Percentiles rank a stretch among this genome's conserved stretches.
Conservation (phyloP, 495 filamentous ascomycete genomes). For the Penicillium coprophilum region DNA sequence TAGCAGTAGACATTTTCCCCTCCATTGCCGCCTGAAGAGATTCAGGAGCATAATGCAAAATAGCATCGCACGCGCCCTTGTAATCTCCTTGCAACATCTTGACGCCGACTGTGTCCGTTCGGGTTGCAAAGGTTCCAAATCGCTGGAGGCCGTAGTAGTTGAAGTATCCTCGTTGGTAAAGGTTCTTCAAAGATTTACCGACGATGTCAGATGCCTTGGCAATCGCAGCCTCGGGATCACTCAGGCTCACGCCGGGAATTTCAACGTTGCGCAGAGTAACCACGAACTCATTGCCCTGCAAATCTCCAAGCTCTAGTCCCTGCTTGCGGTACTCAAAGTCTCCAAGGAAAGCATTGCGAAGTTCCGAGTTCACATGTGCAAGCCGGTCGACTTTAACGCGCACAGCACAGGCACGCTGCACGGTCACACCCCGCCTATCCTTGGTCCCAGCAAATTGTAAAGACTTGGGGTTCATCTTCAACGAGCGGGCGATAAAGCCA, state of each 20-base stretch:
- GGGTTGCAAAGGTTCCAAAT: conserved; percentile 79
- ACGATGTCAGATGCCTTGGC: conserved; percentile 55
- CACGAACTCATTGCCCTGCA: conserved; percentile 85
- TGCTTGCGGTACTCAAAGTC: conserved; percentile 70
- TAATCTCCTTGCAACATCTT: conserved; percentile 80
- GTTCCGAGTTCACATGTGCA: conserved; percentile 56
- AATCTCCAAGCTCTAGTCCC: conserved; percentile 76
- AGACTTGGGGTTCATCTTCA: conserved; percentile 64
- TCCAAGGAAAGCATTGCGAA: conserved; percentile 67
- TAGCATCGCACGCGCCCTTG: conserved; percentile 69
- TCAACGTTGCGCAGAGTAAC: conserved; percentile 84
- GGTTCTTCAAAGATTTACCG: conserved; percentile 49
- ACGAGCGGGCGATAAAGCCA: conserved; percentile 62
- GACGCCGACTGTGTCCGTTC: conserved; percentile 78
- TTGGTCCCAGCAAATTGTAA: conserved; percentile 94
- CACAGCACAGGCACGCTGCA: conserved; percentile 75
- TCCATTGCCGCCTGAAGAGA: conserved; percentile 48
- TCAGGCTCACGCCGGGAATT: conserved; percentile 51
- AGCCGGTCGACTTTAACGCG: conserved; percentile 64
- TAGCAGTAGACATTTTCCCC: conserved; percentile 32
- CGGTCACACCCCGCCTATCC: conserved; percentile 84
- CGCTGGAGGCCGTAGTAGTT: conserved; percentile 97
- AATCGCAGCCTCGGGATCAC: conserved; percentile 36
- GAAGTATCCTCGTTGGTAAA: conserved; percentile 73
- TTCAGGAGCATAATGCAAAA: conserved; percentile 65